These are phyloP conservation scores for Picea sitchensis DNA, from an alignment of 75 land plant genomes.

Conservation along the genomic window DNA sequence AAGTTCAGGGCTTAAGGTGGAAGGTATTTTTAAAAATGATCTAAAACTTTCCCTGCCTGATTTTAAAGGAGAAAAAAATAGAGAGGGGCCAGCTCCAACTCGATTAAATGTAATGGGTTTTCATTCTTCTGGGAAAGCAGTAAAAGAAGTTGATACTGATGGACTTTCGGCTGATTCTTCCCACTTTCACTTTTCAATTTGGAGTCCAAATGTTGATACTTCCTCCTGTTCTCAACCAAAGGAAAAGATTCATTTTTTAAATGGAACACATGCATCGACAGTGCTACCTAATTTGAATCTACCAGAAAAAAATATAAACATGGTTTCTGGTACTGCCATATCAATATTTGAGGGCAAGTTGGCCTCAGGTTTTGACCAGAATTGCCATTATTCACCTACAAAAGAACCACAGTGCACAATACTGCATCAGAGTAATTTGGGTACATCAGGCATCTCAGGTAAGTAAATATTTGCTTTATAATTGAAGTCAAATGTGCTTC, in stretches of 20 bases:
- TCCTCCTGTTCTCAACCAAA: background rate
- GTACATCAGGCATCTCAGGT: background rate
- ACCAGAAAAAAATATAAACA: background rate
- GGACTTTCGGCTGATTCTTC: background rate
- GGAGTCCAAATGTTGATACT: background rate
- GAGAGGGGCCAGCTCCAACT: background rate
- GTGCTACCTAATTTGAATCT: background rate
- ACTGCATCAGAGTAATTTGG: no score
- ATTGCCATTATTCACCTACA: no score
- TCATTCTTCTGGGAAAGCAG: background rate
- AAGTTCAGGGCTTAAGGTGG: background rate
- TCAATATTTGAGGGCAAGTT: no score
- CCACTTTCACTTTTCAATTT: background rate
- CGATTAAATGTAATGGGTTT: background rate
- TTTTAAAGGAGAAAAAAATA: background rate
- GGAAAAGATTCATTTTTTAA: background rate
- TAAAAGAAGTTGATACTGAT: background rate
- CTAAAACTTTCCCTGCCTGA: conserved; percentile 5
- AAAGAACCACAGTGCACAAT: no score
- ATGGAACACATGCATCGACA: background rate
- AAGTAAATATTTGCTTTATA: background rate
- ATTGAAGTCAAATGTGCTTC: background rate
- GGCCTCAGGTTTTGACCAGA: no score
- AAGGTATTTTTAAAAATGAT: conserved; percentile 3
- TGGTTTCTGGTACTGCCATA: no score